Evolutionary conservation across 768 basidiomycete species (phyloP).

Genomic region (Amanita rimosa): DNA sequence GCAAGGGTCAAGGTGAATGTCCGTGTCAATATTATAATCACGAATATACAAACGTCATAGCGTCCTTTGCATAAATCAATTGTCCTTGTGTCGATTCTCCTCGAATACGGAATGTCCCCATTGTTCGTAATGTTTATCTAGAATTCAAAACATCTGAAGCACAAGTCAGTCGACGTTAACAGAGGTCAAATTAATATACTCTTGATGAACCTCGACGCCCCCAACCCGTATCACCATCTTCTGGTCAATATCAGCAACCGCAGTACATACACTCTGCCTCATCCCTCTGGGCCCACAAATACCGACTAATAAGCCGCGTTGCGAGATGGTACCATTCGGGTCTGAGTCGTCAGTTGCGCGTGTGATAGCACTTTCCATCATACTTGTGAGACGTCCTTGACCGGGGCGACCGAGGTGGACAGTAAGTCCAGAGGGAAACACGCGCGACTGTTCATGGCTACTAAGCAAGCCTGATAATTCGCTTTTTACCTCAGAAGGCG

Average conservation of each 20-base stretch:
- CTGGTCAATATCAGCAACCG: slow-evolving; percentile 34
- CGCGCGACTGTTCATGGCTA: slow-evolving; percentile 17
- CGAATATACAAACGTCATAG: too few species aligned
- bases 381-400: slow-evolving; percentile 38
- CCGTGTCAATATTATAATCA: too few species aligned
- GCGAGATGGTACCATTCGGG: slow-evolving; percentile 18
- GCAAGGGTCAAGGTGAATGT: too few species aligned
- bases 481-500: background rate
- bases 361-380: slow-evolving; percentile 36
- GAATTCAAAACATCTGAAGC: background rate
- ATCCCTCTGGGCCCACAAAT: slow-evolving; percentile 52
- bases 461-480: slow-evolving; percentile 9
- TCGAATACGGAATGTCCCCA: too few species aligned
- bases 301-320: slow-evolving; percentile 42
- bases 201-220: slow-evolving; percentile 48
- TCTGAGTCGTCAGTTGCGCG: slow-evolving; percentile 33
- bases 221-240: slow-evolving; percentile 39
- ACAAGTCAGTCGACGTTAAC: background rate
- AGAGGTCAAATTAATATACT: slow-evolving; percentile 19
- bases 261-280: slow-evolving; percentile 35
- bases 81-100: too few species aligned
- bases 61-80: too few species aligned
- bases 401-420: slow-evolving; percentile 35
- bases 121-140: background rate
- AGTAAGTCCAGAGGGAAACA: slow-evolving; percentile 4